Evolutionary conservation across 1,139 yeast species (phyloP).

Genomic region (Suzukiozyma palmioleophila): DNA sequence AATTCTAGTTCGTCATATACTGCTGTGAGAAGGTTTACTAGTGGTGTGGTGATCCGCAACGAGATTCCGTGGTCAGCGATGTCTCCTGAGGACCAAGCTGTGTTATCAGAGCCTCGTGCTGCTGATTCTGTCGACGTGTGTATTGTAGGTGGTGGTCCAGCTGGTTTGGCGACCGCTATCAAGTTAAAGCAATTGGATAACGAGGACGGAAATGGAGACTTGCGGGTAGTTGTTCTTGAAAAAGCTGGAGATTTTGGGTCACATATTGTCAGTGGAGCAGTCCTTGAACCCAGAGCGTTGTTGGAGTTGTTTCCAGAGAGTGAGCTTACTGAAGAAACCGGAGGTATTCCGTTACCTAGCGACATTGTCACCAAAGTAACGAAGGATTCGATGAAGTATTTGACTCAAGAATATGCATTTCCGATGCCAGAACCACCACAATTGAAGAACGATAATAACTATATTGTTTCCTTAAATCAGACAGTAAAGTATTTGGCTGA

Average conservation of each 20-base stretch:
- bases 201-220: constrained; percentile 60
- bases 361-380: constrained; percentile 73
- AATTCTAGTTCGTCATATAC: no score
- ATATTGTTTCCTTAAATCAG: constrained; percentile 76
- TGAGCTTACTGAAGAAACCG: constrained; percentile 48
- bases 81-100: constrained; percentile 41
- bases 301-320: constrained; percentile 81
- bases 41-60: not conserved
- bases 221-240: constrained; percentile 83
- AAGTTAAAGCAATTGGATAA: constrained; percentile 78
- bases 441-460: constrained; percentile 77
- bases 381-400: constrained; percentile 63
- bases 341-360: constrained; percentile 66
- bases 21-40: no score
- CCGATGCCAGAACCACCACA: constrained; percentile 94
- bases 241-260: constrained; percentile 91
- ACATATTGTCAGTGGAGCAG: constrained; percentile 92
- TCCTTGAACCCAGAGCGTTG: constrained; percentile 82
- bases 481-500: constrained; percentile 82
- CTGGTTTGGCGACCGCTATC: constrained; percentile 94
- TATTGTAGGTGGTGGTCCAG: constrained; percentile 97
- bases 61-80: constrained; percentile 8
- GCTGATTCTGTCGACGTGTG: constrained; percentile 87
- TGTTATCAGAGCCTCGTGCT: constrained; percentile 61
- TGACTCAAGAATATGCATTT: constrained; percentile 53